These are phyloP conservation scores for Eucalyptus pauciflora DNA, from an alignment of 345 rosid species.

Conservation along the genomic window DNA sequence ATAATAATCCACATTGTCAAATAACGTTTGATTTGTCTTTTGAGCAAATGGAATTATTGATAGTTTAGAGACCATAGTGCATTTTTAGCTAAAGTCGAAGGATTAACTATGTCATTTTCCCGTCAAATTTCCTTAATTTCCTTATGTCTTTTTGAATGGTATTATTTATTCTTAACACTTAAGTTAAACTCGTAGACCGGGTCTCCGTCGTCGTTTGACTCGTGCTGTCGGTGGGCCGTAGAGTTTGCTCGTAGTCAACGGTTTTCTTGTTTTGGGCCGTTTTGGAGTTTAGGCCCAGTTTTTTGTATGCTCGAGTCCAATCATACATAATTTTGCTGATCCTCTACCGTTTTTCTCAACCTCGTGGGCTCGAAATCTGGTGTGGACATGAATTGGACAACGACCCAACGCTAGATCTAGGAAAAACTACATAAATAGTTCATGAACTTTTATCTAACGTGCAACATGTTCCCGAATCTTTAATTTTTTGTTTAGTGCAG, in stretches of 20 bases:
- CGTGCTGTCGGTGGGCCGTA: neutral
- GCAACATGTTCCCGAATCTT: no score
- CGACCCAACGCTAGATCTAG: neutral
- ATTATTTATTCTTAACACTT: neutral
- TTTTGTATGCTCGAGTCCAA: neutral
- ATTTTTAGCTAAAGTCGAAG: neutral
- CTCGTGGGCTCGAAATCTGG: neutral
- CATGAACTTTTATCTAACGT: neutral
- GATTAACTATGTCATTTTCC: neutral
- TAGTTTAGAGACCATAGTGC: neutral
- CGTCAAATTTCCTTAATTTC: neutral
- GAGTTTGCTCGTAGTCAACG: neutral
- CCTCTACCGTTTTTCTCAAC: neutral
- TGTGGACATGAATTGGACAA: neutral
- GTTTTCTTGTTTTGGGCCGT: neutral
- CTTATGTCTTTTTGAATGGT: neutral
- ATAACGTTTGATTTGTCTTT: neutral
- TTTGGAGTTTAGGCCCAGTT: neutral
- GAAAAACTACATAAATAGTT: neutral
- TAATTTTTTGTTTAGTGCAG: rapidly evolving
- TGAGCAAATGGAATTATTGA: neutral
- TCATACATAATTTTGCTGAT: neutral
- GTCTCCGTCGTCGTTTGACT: neutral
- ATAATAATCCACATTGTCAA: neutral
- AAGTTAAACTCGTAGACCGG: neutral